Percentiles rank a stretch among this genome's conserved stretches.
Conservation (phyloP, 192 early-diverging fungal genomes). For the Linnemannia zychae region DNA sequence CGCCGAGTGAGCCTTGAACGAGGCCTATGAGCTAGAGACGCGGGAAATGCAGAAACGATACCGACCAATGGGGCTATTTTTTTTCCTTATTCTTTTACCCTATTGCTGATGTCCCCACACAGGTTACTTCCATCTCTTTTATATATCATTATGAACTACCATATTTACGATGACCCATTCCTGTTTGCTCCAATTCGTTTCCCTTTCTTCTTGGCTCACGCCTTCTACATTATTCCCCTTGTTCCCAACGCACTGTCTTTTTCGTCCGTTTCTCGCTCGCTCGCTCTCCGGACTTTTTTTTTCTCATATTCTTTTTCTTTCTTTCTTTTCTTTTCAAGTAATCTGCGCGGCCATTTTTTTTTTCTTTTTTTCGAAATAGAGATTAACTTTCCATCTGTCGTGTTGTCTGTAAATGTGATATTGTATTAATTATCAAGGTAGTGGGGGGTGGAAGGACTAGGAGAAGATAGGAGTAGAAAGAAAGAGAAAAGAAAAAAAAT, state of each 20-base stretch:
- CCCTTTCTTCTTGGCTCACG: background rate
- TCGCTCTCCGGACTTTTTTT: background rate
- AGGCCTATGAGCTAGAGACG: background rate
- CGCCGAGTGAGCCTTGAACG: background rate
- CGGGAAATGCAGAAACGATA: slow-evolving; percentile 4
- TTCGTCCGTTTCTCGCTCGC: background rate
- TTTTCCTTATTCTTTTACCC: slow-evolving; percentile 3
- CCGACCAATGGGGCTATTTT: background rate
- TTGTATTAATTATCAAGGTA: too few relatives aligned
- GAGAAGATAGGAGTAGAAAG: too few relatives aligned
- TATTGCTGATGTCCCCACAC: slow-evolving; percentile 1
- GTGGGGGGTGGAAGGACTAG: too few relatives aligned
- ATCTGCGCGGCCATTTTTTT: background rate
- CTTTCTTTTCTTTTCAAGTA: background rate
- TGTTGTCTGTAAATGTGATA: background rate
- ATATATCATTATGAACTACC: background rate
- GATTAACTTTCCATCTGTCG: background rate
- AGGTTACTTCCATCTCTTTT: background rate
- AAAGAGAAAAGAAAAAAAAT: background rate
- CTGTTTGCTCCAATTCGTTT: background rate
- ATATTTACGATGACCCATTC: background rate
- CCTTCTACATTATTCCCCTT: background rate
- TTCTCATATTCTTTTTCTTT: background rate
- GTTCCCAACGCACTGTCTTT: background rate
- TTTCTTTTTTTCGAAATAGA: slow-evolving; percentile 9